These are phyloP conservation scores for Trametes hirsuta DNA, from an alignment of 1,284 basidiomycete genomes.

Conservation along the genomic window DNA sequence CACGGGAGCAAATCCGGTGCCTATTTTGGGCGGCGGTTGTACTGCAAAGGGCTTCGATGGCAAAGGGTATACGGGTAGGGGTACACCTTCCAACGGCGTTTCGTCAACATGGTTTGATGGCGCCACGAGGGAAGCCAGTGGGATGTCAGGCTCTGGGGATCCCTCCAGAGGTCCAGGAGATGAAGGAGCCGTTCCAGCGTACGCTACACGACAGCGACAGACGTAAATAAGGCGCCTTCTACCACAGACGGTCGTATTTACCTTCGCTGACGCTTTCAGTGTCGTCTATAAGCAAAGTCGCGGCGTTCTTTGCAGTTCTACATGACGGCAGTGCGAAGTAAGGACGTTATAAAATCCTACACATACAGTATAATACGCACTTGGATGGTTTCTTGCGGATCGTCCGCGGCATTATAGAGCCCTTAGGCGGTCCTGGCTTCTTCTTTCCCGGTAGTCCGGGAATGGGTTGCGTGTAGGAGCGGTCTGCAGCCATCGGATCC, in stretches of 20 bases:
- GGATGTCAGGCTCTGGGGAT: constrained; percentile 31
- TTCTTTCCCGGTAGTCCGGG: constrained; percentile 36
- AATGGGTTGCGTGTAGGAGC: neutral
- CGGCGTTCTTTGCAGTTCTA: constrained; percentile 27
- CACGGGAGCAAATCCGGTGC: constrained; percentile 68
- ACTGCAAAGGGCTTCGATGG: constrained; percentile 80
- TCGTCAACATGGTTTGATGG: constrained; percentile 42
- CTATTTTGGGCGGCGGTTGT: constrained; percentile 72
- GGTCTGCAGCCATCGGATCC: constrained; percentile 25
- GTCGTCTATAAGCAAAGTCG: constrained; percentile 35
- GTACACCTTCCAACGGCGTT: constrained; percentile 54
- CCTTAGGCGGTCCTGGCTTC: constrained; percentile 41
- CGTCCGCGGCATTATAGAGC: constrained; percentile 37
- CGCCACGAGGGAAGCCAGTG: constrained; percentile 22
- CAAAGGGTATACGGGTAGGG: constrained; percentile 73
- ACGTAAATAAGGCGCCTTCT: constrained; percentile 23
- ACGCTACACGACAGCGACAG: constrained; percentile 1
- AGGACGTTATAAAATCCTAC: neutral
- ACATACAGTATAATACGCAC: constrained; percentile 31
- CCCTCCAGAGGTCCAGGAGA: constrained; percentile 21
- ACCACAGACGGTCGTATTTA: neutral
- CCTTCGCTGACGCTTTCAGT: constrained; percentile 49
- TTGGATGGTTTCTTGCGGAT: constrained; percentile 44
- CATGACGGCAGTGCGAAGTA: neutral
- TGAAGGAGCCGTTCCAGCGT: constrained; percentile 23